Conservation (phyloP, 805 yeast genomes). For the Pichia cephalocereana region DNA sequence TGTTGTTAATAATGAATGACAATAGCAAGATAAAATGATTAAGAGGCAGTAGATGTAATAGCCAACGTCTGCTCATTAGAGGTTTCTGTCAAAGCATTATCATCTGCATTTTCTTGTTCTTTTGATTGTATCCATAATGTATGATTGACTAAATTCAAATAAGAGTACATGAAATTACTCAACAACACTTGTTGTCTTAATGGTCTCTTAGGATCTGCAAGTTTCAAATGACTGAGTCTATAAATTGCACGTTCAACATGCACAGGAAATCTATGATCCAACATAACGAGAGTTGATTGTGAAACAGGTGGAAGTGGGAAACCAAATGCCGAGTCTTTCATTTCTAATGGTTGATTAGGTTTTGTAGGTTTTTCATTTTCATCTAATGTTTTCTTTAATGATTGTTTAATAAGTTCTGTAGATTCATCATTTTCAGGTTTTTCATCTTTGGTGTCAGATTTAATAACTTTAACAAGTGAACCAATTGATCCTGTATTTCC, state of each 20-base stretch:
- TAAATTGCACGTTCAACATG: slow-evolving; percentile 96
- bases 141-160: slow-evolving; percentile 88
- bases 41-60: not conserved
- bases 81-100: not conserved
- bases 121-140: slow-evolving; percentile 67
- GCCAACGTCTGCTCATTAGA: not conserved
- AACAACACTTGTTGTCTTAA: slow-evolving; percentile 84
- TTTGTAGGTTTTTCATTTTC: slow-evolving; percentile 24
- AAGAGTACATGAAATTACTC: slow-evolving; percentile 96
- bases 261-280: slow-evolving; percentile 80
- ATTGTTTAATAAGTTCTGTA: slow-evolving; percentile 5
- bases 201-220: slow-evolving; percentile 90
- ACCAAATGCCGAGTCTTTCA: slow-evolving; percentile 78
- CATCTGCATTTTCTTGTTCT: slow-evolving; percentile 25
- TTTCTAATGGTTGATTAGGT: slow-evolving; percentile 49
- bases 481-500: not conserved
- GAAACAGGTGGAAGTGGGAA: slow-evolving; percentile 80
- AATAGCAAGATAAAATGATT: not conserved
- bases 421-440: slow-evolving; percentile 1
- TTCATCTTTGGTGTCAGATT: not conserved
- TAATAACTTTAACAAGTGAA: not conserved
- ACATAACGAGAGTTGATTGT: slow-evolving; percentile 66
- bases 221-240: slow-evolving; percentile 81
- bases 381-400: slow-evolving; percentile 19
- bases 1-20: not conserved